Base-by-base conservation (phyloP, 2,329 filamentous ascomycete species). In the Apiospora pterosperma region DNA sequence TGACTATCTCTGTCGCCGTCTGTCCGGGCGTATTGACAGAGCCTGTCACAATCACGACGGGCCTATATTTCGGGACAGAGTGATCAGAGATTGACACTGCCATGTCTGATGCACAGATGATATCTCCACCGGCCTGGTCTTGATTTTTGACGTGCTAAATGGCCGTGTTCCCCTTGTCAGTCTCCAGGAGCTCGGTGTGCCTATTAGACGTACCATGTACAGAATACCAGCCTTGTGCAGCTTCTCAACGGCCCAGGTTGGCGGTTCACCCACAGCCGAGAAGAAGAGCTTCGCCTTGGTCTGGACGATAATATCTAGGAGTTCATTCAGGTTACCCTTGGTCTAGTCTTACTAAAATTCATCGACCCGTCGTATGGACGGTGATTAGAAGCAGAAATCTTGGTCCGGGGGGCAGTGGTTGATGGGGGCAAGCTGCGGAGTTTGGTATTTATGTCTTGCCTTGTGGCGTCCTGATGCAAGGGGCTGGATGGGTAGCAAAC, bases 71-170 rank as follows among this genome's bases (percentile, higher is more conserved):
- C 25, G 12, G 31, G 7, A 2, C 44, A n/a, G 16, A 31, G 25
- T 12, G 16, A n/a, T 52, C n/a, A 52, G 44, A 3, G 5, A n/a
- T 14, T 4, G 48, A n/a, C n/a, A n/a, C n/a, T n/a, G n/a, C n/a
- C n/a, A n/a, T n/a, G n/a, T n/a, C 83, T 97, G n/a, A 95, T 62
- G 95, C 95, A 83, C 94, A 97, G 82, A 98, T 97, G 74, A 97
- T 90, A 80, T 98, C 95, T 71, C 89, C 92, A 71, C 93, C 94
- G 65, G 64, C 42, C n/a, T 66, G 62, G 62, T 64, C 65, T 4
- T 65, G 65, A 36, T 67, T 67, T 8, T 60, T 36, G 25, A 65
- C 66, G 62, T 69, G 67, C 48, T 63, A 16, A 10, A 34, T 36
- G 16, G 5, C 2, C 16, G 5, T n/a, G 16, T 2, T 31, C 4